Base-by-base conservation (phyloP, 495 filamentous ascomycete genomes). In the Tuber aestivum region DNA sequence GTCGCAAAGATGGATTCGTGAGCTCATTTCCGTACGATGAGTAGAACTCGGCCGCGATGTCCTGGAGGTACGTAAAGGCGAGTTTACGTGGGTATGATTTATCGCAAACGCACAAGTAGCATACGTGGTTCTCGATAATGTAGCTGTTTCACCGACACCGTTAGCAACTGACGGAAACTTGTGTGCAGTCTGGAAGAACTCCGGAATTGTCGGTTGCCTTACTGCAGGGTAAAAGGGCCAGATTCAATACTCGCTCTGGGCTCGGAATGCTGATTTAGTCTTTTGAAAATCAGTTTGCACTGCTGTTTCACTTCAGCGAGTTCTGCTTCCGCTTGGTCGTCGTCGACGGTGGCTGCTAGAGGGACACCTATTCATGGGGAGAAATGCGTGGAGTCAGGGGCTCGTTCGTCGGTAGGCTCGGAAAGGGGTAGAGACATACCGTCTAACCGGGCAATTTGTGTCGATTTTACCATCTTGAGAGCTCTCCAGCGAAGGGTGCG, bases 51-150 rank as follows among this genome's bases (percentile, higher is more conserved):
- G 89, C 88, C 70, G 91, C 88, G 71, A 98, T 89, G 86, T 99
- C 95, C 72, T 91, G 90, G 48, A 99, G 94, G 89, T 98, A 99
- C 72, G 96, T 98, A 86, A 98, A 97, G 80, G 95, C 95, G 41
- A 99, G 92, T 84, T 99, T 98, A 82, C 96, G 95, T 61, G 95
- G 96, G 86, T 97, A 99, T 41, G 93, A 92, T 69, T 89, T 88
- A 84, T 97, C 94, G 87, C 92, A 93, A 83, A 99, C 94, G 86
- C 92, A 93, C 76, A 97, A 87, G 87, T 95, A 99, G 86, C 93
- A 90, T 81, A 98, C 86, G 77, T 92, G 89, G 79, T 90, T 86
- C 78, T 91, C 84, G 85, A 98, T 93, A 50, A 93, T 85, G 87
- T 99, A 99, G 87, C 93, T 95, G 80, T 72, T 75, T 75, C 48